Evolutionary conservation across 2,329 filamentous ascomycete genomes (phyloP).

Genomic region (Zymoseptoria passerinii): DNA sequence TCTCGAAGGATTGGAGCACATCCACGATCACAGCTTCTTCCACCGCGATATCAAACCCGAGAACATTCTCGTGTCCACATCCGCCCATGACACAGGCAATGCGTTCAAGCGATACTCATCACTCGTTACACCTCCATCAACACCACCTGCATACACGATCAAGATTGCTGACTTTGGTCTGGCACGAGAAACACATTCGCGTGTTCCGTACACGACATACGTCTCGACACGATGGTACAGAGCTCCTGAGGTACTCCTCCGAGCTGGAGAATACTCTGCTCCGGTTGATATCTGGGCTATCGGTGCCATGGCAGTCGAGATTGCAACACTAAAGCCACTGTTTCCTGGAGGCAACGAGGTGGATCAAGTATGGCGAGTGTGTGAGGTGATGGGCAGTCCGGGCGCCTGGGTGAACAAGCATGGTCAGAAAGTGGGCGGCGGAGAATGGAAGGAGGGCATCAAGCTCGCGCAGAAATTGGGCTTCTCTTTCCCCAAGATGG

Average conservation of each 20-base stretch:
- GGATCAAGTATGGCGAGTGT: conserved; percentile 97
- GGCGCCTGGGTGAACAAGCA: conserved; percentile 97
- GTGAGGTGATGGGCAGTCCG: conserved; percentile 98
- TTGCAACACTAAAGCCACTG: conserved; percentile 89
- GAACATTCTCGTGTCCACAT: conserved; percentile 94
- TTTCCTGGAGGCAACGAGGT: conserved; percentile 98
- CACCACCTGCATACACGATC: conserved; percentile 85
- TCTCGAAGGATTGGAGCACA: conserved; percentile 89
- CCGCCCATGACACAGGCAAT: conserved; percentile 70
- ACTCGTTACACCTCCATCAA: conserved; percentile 88
- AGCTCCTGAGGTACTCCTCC: conserved; percentile 84
- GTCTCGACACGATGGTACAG: conserved; percentile 95
- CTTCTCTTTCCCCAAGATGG: conserved; percentile 99
- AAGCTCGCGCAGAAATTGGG: conserved; percentile 89
- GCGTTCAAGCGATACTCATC: conserved; percentile 89
- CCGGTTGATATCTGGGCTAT: conserved; percentile 98
- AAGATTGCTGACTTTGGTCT: conserved; percentile 98
- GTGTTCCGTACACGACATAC: conserved; percentile 93
- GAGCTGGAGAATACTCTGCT: conserved; percentile 92
- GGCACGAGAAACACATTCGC: conserved; percentile 94
- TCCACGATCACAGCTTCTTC: conserved; percentile 95
- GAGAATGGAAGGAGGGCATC: conserved; percentile 94
- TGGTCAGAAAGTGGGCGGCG: conserved; percentile 77
- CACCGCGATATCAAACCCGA: conserved; percentile 99
- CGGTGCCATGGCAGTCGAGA: conserved; percentile 96